phyloP scores from a whole-genome alignment of 2,329 filamentous ascomycete genomes.

The Cordyceps javanica region DNA sequence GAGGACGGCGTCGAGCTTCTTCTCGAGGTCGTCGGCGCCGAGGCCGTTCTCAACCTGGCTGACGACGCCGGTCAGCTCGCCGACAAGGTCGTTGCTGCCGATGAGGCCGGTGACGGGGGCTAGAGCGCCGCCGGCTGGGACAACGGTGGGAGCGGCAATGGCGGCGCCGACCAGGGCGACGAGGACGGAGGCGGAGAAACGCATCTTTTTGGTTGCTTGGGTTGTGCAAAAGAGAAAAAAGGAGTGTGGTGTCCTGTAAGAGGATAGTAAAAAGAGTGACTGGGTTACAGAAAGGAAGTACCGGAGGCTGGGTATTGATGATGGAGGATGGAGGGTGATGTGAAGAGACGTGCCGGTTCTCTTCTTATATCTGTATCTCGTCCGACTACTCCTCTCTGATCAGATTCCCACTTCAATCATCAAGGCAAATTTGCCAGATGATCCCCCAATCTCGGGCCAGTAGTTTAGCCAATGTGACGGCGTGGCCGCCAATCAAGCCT shows the following conservation, averaged over 20 bases:
- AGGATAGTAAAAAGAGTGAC: constrained; percentile 13
- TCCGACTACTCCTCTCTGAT: too few species aligned
- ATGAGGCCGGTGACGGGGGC: constrained; percentile 8
- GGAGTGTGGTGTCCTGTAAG: constrained; percentile 11
- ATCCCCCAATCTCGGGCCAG: not conserved
- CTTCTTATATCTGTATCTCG: constrained; percentile 6
- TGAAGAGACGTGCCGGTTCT: not conserved
- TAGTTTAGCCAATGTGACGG: not conserved
- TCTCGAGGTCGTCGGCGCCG: constrained; percentile 16
- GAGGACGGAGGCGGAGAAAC: constrained; percentile 17
- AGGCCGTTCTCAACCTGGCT: constrained; percentile 16
- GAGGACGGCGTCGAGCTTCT: constrained; percentile 16
- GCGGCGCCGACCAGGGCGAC: constrained; percentile 16
- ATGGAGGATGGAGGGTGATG: not conserved
- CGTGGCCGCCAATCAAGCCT: not conserved
- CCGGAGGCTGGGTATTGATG: not conserved
- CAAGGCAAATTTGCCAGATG: not conserved
- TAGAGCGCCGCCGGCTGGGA: not conserved
- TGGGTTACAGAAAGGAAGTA: constrained; percentile 1
- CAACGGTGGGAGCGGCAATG: constrained; percentile 10
- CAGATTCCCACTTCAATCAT: not conserved
- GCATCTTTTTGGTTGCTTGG: constrained; percentile 15
- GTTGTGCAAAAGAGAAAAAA: not conserved
- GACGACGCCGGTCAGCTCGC: constrained; percentile 15
- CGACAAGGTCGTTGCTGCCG: constrained; percentile 4